Base-by-base conservation (phyloP, 139 green algal species). In the Micractinium sp. region DNA sequence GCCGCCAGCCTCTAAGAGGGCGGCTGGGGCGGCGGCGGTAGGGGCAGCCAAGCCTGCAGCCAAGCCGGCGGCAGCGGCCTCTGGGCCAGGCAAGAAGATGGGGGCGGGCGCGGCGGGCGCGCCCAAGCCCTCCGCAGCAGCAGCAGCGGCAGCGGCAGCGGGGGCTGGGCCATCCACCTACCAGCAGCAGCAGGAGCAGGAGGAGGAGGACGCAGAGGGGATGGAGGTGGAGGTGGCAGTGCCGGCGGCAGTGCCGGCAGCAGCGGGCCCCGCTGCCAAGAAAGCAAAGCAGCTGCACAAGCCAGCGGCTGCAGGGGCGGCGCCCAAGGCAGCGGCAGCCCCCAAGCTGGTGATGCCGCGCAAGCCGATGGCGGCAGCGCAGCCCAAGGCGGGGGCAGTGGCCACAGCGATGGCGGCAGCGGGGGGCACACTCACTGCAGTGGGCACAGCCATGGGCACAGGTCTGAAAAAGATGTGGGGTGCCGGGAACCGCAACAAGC, bases 401-500 rank as follows among this genome's bases (percentile, higher is more conserved):
- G 81, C 53, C 0, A 31, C 33, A 14, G 81, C 41, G 47, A 23
- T 16, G 81, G 56, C 60, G n/a, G 33, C 41, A 4, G 79, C 25
- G 1, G 78, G 41, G 20, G 77, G 77, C 38, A 31, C 56, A 27
- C 27, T 82, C 23, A 39, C 77, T 15, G 77, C 77, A 14, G 77
- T 63, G 29, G 78, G 41, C 20, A 31, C 27, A 16, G 38, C 35
- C 47, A 9, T 56, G 77, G 41, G 77, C 77, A 82, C 31, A 39
- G 77, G 25, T 22, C 77, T 82, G 38, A 27, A 39, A 25, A 53
- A 53, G n/a, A 23, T 25, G 39, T 73, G 31, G 56, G 81, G 31
- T 9, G 47, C 19, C 9, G 79, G 41, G 15, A 38, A 39, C 29
- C 41, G 79, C 81, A 86, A 86, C 83, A 79, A 87, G 66, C 83